Percentiles rank a stretch among this genome's conserved stretches.
phyloP scores from a whole-genome alignment of 441 rosid species.

The Croton laevigatus region DNA sequence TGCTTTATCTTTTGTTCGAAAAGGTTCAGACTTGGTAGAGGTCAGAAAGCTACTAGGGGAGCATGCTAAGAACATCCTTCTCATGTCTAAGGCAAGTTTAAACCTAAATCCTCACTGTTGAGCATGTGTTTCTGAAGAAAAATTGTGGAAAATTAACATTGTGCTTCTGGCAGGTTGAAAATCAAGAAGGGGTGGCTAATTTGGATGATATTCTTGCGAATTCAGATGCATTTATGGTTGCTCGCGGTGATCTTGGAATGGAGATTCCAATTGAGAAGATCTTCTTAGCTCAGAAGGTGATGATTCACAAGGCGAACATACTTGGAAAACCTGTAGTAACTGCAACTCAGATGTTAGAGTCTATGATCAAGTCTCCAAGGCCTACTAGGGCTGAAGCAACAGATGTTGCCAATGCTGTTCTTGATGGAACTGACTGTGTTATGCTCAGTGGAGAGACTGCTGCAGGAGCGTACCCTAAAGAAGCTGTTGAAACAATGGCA shows the following conservation, averaged over 20 bases:
- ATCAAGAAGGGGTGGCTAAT: constrained; percentile 95
- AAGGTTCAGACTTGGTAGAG: constrained; percentile 81
- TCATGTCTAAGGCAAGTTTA: constrained; percentile 81
- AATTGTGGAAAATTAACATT: not conserved
- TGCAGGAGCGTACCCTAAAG: constrained; percentile 92
- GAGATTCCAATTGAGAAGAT: constrained; percentile 96
- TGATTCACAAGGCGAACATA: constrained; percentile 87
- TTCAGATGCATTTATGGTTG: constrained; percentile 94
- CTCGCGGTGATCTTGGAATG: constrained; percentile 97
- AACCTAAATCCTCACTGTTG: too few species aligned
- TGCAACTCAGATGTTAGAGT: constrained; percentile 97
- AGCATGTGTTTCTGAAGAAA: not conserved
- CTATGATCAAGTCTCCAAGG: constrained; percentile 98
- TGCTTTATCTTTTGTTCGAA: constrained; percentile 88
- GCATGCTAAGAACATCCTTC: constrained; percentile 71
- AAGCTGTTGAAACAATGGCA: constrained; percentile 86
- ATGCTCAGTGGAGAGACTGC: constrained; percentile 99
- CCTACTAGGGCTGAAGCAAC: constrained; percentile 99
- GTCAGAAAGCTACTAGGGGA: constrained; percentile 74
- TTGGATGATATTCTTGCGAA: constrained; percentile 81
- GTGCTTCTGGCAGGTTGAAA: constrained; percentile 65
- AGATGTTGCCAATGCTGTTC: constrained; percentile 95
- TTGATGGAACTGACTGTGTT: constrained; percentile 93
- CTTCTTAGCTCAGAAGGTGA: constrained; percentile 91
- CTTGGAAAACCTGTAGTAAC: constrained; percentile 95